These are phyloP conservation scores for Cyclostephanos tholiformis DNA, from an alignment of 108 stramenopile species.

Conservation along the genomic window DNA sequence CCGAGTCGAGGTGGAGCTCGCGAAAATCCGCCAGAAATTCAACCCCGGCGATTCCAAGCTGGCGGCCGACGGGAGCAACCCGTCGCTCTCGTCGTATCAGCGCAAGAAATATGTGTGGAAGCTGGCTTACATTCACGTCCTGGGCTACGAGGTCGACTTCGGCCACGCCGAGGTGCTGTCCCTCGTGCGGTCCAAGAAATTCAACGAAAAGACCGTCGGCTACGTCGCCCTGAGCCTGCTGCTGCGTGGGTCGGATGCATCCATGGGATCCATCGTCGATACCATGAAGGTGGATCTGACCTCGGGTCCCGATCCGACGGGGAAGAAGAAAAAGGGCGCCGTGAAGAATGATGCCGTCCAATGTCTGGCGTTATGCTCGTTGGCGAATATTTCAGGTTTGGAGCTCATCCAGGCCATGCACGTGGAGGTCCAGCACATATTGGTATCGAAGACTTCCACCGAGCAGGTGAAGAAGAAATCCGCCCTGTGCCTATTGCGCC, in stretches of 20 bases:
- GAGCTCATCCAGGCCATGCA: constrained; percentile 89
- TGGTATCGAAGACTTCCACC: constrained; percentile 82
- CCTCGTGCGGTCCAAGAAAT: constrained; percentile 87
- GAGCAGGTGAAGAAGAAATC: constrained; percentile 94
- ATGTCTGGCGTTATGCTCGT: constrained; percentile 80
- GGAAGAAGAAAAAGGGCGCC: constrained; percentile 58
- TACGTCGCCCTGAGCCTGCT: constrained; percentile 94
- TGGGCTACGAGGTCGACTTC: constrained; percentile 99
- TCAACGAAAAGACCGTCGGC: constrained; percentile 95
- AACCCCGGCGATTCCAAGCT: constrained; percentile 73
- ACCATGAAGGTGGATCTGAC: constrained; percentile 90
- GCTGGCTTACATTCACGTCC: constrained; percentile 96
- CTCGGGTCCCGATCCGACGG: constrained; percentile 33
- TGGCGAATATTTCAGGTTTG: constrained; percentile 87
- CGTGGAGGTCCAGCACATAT: constrained; percentile 83
- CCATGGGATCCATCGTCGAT: constrained; percentile 85
- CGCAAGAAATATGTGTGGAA: constrained; percentile 99
- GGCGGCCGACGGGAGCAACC: constrained; percentile 75
- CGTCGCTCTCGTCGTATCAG: constrained; percentile 85
- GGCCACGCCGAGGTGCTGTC: constrained; percentile 95
- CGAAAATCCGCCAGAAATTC: constrained; percentile 98
- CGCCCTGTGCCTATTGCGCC: constrained; percentile 88
- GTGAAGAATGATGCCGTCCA: constrained; percentile 72
- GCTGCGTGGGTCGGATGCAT: constrained; percentile 85
- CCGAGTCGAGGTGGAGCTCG: constrained; percentile 97